Evolutionary conservation across 352 stramenopile species (phyloP).

Genomic region (Phytophthora tubulina): DNA sequence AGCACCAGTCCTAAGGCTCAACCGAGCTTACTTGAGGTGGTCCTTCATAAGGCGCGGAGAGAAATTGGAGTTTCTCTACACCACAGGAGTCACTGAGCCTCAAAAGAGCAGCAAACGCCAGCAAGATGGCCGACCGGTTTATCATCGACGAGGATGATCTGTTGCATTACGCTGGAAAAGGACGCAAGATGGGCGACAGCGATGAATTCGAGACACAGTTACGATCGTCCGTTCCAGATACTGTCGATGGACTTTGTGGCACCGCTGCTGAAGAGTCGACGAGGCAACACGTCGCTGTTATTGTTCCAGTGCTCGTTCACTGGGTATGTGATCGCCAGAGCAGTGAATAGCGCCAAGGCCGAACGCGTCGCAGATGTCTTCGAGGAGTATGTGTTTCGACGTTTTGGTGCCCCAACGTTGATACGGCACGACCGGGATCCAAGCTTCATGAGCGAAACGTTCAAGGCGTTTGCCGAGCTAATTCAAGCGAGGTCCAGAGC

Average conservation of each 20-base stretch:
- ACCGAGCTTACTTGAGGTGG: no score
- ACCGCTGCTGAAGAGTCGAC: not conserved
- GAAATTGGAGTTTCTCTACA: no score
- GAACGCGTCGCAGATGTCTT: slow-evolving; percentile 1
- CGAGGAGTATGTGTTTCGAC: not conserved
- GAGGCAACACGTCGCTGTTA: slow-evolving; percentile 4
- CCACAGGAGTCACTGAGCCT: no score
- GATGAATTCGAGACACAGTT: no score
- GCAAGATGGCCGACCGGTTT: no score
- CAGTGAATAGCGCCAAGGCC: not conserved
- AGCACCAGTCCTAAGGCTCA: no score
- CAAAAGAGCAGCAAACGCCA: no score
- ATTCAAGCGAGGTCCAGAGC: no score
- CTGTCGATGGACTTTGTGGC: not conserved
- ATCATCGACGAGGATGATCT: not conserved
- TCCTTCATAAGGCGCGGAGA: no score
- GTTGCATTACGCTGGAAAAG: not conserved
- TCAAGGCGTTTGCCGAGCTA: not conserved
- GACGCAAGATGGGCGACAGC: no score
- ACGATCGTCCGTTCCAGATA: no score
- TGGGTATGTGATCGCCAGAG: slow-evolving; percentile 2
- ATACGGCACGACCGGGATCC: not conserved
- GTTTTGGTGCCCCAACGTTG: not conserved
- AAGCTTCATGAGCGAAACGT: no score
- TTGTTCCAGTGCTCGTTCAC: slow-evolving; percentile 11